Conservation (phyloP, 805 yeast species). For the Wickerhamiella hasegawae region DNA sequence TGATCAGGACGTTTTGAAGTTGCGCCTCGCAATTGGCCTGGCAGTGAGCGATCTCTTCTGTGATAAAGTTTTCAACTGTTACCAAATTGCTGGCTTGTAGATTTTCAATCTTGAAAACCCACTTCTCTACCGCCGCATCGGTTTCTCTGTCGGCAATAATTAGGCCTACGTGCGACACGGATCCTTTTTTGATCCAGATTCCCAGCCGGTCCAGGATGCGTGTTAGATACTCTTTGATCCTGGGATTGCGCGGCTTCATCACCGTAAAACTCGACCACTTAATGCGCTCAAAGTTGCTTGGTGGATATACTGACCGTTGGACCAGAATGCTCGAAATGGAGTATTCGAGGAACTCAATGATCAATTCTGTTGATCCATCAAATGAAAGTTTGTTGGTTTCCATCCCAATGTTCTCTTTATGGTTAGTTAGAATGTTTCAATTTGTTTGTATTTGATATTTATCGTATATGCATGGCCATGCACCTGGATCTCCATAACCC, state of each 20-base stretch:
- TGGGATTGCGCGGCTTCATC: constrained; percentile 58
- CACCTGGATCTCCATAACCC: too few species aligned
- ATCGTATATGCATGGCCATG: not conserved
- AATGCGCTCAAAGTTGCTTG: constrained; percentile 66
- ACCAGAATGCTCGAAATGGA: constrained; percentile 67
- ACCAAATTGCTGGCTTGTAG: too few species aligned
- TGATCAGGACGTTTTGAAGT: not conserved
- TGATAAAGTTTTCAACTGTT: too few species aligned
- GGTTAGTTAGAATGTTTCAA: not conserved
- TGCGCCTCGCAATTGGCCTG: not conserved
- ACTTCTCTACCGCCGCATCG: too few species aligned
- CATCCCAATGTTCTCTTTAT: not conserved
- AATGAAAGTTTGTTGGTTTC: not conserved
- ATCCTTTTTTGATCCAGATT: too few species aligned
- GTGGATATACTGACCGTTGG: constrained; percentile 81
- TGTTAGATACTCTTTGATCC: constrained; percentile 53
- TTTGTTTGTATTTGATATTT: not conserved
- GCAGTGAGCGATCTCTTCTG: too few species aligned
- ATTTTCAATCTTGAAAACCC: too few species aligned
- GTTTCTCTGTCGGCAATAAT: too few species aligned
- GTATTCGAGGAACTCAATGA: constrained; percentile 46
- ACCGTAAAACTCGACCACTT: constrained; percentile 66
- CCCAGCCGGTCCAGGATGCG: too few species aligned
- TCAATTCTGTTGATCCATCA: not conserved
- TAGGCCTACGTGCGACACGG: too few species aligned